These are phyloP conservation scores for Parachaetomium inaequale DNA, from an alignment of 495 filamentous ascomycete genomes.

Conservation along the genomic window DNA sequence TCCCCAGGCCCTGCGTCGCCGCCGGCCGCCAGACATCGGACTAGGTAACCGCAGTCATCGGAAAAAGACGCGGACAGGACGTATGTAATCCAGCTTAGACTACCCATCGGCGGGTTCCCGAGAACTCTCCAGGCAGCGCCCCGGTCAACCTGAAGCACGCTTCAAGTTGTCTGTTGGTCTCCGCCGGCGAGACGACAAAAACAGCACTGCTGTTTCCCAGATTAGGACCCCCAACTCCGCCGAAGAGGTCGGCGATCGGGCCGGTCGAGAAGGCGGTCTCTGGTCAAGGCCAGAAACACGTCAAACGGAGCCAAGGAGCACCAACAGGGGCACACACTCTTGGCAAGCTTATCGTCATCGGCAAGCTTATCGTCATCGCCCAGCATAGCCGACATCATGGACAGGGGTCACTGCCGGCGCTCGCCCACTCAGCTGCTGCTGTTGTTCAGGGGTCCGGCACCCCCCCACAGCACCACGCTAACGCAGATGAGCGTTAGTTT, in stretches of 20 bases:
- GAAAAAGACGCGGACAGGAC: background rate
- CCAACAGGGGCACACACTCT: slow-evolving; percentile 10
- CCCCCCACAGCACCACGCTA: background rate
- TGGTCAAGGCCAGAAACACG: slow-evolving; percentile 14
- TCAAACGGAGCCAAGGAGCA: slow-evolving; percentile 9
- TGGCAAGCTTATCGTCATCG: slow-evolving; percentile 19
- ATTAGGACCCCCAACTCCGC: slow-evolving; percentile 5
- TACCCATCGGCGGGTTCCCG: background rate
- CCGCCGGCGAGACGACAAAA: background rate
- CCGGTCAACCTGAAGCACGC: background rate
- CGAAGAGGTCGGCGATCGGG: slow-evolving; percentile 4
- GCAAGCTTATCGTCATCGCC: slow-evolving; percentile 18
- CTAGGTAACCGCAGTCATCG: background rate
- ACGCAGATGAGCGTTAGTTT: background rate
- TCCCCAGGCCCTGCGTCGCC: background rate
- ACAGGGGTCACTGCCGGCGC: slow-evolving; percentile 17
- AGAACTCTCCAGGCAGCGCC: background rate
- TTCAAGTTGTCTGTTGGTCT: background rate
- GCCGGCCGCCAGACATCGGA: background rate
- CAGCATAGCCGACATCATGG: slow-evolving; percentile 26
- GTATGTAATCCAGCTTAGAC: background rate
- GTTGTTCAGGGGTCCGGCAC: background rate
- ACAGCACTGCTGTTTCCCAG: slow-evolving; percentile 11
- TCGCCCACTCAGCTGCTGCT: background rate
- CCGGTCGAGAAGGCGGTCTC: slow-evolving; percentile 15